Evolutionary conservation across 805 yeast genomes (phyloP).

Genomic region (Pichia paraexigua): DNA sequence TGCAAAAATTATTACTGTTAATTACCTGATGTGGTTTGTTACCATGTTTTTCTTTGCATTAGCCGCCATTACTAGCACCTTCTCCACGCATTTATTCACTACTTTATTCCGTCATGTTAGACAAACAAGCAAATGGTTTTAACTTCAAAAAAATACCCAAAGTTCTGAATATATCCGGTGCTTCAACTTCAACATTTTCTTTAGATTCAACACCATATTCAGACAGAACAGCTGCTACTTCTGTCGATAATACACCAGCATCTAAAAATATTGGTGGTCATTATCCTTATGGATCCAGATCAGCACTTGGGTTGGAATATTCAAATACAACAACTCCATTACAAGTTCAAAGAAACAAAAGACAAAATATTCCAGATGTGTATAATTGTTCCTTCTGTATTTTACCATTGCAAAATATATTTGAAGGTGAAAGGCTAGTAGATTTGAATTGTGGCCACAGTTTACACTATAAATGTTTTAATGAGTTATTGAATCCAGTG

Average conservation of each 20-base stretch:
- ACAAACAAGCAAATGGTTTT: background rate
- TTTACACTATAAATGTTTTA: slow-evolving; percentile 37
- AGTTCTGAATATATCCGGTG: slow-evolving; percentile 5
- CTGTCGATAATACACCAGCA: background rate
- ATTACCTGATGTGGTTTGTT: no score
- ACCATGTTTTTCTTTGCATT: no score
- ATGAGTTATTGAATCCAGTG: slow-evolving; percentile 15
- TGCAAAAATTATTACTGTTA: background rate
- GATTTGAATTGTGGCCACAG: slow-evolving; percentile 37
- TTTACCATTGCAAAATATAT: slow-evolving; percentile 32
- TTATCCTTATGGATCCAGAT: background rate
- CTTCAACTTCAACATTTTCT: slow-evolving; percentile 2
- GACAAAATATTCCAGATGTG: background rate
- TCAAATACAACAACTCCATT: background rate
- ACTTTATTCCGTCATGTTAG: background rate
- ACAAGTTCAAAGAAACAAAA: background rate
- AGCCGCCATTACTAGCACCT: background rate
- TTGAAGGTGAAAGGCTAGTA: slow-evolving; percentile 36
- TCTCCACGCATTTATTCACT: background rate
- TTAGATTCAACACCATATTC: slow-evolving; percentile 4
- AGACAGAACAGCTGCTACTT: background rate
- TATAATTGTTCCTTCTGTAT: slow-evolving; percentile 36
- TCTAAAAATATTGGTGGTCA: background rate
- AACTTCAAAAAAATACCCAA: slow-evolving; percentile 6
- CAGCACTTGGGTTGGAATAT: background rate